These are phyloP conservation scores for Vanderwaltozyma tropicalis DNA, from an alignment of 805 yeast genomes.

Conservation along the genomic window DNA sequence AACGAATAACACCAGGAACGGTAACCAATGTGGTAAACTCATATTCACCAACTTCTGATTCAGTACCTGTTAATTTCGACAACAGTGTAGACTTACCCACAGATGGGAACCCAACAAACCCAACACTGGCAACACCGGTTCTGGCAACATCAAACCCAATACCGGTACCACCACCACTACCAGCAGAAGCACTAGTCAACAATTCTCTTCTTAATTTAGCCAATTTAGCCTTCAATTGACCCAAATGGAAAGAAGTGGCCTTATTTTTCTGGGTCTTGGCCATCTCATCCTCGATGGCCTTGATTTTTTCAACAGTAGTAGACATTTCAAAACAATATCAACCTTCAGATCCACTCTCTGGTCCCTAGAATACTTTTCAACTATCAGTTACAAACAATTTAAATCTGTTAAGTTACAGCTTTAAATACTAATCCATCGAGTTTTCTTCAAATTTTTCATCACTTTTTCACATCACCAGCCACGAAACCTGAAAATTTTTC, in stretches of 20 bases:
- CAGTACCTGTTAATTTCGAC: slow-evolving; percentile 86
- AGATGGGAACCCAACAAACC: slow-evolving; percentile 97
- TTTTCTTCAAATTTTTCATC: too few relatives aligned
- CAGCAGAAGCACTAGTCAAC: slow-evolving; percentile 54
- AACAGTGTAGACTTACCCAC: slow-evolving; percentile 79
- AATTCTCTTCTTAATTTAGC: slow-evolving; percentile 93
- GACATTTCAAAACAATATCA: slow-evolving; percentile 32
- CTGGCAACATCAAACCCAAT: slow-evolving; percentile 97
- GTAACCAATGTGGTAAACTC: slow-evolving; percentile 97
- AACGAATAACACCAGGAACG: slow-evolving; percentile 92
- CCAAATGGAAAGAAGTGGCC: slow-evolving; percentile 95
- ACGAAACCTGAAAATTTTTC: not conserved
- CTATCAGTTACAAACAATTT: too few relatives aligned
- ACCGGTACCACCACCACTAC: slow-evolving; percentile 87
- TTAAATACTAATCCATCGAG: too few relatives aligned
- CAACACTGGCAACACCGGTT: slow-evolving; percentile 95
- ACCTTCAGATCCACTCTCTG: too few relatives aligned
- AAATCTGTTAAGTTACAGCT: too few relatives aligned
- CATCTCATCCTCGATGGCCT: slow-evolving; percentile 95
- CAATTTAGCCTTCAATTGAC: slow-evolving; percentile 91
- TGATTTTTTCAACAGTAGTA: slow-evolving; percentile 63
- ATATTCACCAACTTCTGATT: slow-evolving; percentile 95
- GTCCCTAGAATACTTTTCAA: too few relatives aligned
- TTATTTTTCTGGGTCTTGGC: slow-evolving; percentile 95
- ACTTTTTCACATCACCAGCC: not conserved